Conservation (phyloP, 441 rosid genomes). For the Oxalis stricta region DNA sequence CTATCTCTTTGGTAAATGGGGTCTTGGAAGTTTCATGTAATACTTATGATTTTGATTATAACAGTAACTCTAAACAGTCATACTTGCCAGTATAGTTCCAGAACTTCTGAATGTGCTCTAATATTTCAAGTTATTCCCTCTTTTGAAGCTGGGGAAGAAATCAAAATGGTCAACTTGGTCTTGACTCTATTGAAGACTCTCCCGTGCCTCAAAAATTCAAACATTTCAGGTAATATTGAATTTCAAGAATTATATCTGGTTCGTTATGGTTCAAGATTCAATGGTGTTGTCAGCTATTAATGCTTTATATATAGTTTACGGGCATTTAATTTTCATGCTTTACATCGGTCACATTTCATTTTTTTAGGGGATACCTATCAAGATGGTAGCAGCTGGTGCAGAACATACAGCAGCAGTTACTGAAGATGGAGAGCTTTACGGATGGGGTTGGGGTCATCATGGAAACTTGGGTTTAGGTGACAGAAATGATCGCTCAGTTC, state of each 20-base stretch:
- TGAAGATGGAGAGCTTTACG: slow-evolving; percentile 87
- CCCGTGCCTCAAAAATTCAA: slow-evolving; percentile 77
- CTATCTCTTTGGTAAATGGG: too few relatives aligned
- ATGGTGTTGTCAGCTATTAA: neutral
- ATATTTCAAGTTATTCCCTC: slow-evolving; percentile 4
- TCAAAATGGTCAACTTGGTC: slow-evolving; percentile 99
- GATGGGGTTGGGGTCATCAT: slow-evolving; percentile 99
- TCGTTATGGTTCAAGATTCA: neutral
- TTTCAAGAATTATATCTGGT: neutral
- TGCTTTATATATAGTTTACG: slow-evolving; percentile 3
- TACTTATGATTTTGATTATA: slow-evolving; percentile 1
- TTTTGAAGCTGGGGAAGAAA: slow-evolving; percentile 90
- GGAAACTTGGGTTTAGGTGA: slow-evolving; percentile 98
- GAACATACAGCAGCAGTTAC: slow-evolving; percentile 96
- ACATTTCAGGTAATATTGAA: slow-evolving; percentile 61
- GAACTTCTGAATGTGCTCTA: neutral
- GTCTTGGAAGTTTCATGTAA: too few relatives aligned
- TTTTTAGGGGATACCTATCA: slow-evolving; percentile 61
- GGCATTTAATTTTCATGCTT: slow-evolving; percentile 6
- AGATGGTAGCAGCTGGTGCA: slow-evolving; percentile 98
- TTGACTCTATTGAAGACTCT: slow-evolving; percentile 78
- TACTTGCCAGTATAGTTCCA: neutral
- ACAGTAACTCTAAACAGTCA: neutral
- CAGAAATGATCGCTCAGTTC: slow-evolving; percentile 77
- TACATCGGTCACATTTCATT: too few relatives aligned